Conservation (phyloP, 1,284 basidiomycete species). For the Heterobasidion parviporum region DNA sequence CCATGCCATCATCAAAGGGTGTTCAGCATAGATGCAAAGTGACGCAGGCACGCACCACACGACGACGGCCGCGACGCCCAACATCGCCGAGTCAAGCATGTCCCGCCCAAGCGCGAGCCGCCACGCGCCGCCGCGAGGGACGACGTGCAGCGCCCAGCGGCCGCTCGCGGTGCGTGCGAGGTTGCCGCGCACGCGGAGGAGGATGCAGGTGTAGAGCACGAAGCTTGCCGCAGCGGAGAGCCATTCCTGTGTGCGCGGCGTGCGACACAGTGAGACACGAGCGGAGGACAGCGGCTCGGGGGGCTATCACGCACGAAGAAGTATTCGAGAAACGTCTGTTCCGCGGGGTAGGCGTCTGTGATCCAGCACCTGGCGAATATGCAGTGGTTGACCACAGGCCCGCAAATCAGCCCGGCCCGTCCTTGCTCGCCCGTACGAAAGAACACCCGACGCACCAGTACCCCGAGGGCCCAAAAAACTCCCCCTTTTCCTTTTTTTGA, state of each 20-base stretch:
- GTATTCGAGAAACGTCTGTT: constrained; percentile 36
- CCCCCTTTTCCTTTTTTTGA: constrained; percentile 22
- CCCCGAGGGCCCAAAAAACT: constrained; percentile 36
- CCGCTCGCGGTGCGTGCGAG: constrained; percentile 18
- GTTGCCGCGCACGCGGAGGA: constrained; percentile 33
- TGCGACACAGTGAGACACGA: background rate
- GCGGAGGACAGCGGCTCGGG: background rate
- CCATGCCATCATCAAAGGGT: too few relatives aligned
- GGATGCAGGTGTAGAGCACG: constrained; percentile 25
- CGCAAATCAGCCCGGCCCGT: too few relatives aligned
- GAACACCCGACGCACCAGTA: constrained; percentile 23
- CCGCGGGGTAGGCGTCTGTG: constrained; percentile 29
- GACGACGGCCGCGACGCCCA: constrained; percentile 24
- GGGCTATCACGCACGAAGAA: constrained; percentile 30
- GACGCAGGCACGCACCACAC: constrained; percentile 20
- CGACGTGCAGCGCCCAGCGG: constrained; percentile 25
- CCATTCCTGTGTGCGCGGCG: constrained; percentile 20
- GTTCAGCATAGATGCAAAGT: background rate
- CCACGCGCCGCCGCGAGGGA: constrained; percentile 25
- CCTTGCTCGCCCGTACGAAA: too few relatives aligned
- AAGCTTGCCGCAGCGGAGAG: constrained; percentile 24
- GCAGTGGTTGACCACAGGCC: too few relatives aligned
- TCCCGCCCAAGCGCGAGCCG: constrained; percentile 26
- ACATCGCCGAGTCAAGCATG: constrained; percentile 25
- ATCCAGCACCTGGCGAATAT: constrained; percentile 35